These are phyloP conservation scores for Diaporthe longicolla DNA, from an alignment of 2,329 filamentous ascomycete species.

Conservation along the genomic window DNA sequence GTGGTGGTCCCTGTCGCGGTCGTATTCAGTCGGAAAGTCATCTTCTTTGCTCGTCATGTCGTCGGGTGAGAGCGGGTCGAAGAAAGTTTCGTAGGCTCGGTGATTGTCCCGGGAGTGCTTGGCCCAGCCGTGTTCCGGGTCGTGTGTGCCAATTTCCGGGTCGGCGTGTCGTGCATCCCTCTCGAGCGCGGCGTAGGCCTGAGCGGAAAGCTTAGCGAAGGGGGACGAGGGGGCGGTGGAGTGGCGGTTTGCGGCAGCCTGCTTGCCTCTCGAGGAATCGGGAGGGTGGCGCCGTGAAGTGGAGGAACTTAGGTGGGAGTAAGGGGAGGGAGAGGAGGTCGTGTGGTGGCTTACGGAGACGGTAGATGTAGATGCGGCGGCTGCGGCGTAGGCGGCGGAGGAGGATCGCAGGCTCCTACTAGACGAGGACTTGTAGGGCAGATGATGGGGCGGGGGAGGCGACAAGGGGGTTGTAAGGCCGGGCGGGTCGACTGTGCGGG, in stretches of 20 bases:
- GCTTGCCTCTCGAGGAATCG: conserved; percentile 50
- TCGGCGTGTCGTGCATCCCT: conserved; percentile 39
- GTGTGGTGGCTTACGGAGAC: conserved; percentile 38
- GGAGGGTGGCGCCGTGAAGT: conserved; percentile 46
- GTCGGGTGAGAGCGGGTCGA: conserved; percentile 58
- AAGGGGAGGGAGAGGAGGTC: conserved; percentile 43
- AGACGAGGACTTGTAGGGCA: conserved; percentile 41
- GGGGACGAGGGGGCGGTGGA: conserved; percentile 12
- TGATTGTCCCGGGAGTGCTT: conserved; percentile 47
- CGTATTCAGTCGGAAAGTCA: conserved; percentile 42
- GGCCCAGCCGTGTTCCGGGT: conserved; percentile 37
- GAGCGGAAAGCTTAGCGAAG: conserved; percentile 31
- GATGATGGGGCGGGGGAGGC: conserved; percentile 35
- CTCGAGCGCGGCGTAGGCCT: conserved; percentile 26
- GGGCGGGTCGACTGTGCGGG: conserved; percentile 29
- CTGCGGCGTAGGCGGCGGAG: conserved; percentile 40
- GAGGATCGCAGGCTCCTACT: conserved; percentile 39
- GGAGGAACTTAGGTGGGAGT: background rate
- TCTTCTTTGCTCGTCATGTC: conserved; percentile 54
- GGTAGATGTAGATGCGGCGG: conserved; percentile 36
- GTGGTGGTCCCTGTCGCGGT: conserved; percentile 49
- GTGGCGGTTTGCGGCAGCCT: conserved; percentile 46
- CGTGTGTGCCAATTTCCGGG: conserved; percentile 16
- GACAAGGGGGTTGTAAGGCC: conserved; percentile 39
- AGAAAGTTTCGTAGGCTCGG: conserved; percentile 53